Base-by-base conservation (phyloP, 108 stramenopile genomes). In the Nannochloropsis granulata region DNA sequence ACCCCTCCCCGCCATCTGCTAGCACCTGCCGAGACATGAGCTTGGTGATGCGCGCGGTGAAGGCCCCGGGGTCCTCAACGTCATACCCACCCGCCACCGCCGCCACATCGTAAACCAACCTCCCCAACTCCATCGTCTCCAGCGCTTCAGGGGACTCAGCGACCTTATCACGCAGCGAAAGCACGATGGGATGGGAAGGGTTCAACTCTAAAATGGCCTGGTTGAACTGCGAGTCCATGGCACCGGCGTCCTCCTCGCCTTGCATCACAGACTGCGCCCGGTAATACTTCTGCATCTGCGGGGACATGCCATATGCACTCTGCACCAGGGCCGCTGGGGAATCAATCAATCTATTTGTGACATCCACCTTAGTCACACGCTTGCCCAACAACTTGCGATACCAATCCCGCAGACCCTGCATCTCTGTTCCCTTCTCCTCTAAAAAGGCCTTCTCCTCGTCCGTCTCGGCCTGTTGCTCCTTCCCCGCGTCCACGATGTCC, bases 261-360 rank as follows among this genome's bases (percentile, higher is more conserved):
- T 93, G 81, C 13, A 96, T 94, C 19, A 97, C 95, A 13, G 94
- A 93, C 90, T 98, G 97, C 0, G 96, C 96, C 23, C 87, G 82
- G 96, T 97, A 96, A 94, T 97, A 98, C n/a, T 94, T 91, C 83
- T 96, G 96, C 98, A 99, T 99, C 71, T 92, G 96, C 43, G 98
- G 97, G 82, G 94, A 94, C 93, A 97, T 94, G 45, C 98, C 98
- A 86, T 97, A 99, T 0, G 96, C 96, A 44, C 94, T 93, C 90
- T 97, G 95, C 8, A 97, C 96, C 45, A 97, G 84, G 12, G 94
- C 95, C 24, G 96, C 96, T 5, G 98, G 96, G 13, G 94, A 94
- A 45, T 93, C 93, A 7, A 91, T 91, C 3, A 99, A 93, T 44
- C 94, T 87, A 82, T 90, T 90, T 10, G 95, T 95, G 24, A 97